phyloP scores from a whole-genome alignment of 2,329 filamentous ascomycete species.

The Rhynchosporium graminicola region DNA sequence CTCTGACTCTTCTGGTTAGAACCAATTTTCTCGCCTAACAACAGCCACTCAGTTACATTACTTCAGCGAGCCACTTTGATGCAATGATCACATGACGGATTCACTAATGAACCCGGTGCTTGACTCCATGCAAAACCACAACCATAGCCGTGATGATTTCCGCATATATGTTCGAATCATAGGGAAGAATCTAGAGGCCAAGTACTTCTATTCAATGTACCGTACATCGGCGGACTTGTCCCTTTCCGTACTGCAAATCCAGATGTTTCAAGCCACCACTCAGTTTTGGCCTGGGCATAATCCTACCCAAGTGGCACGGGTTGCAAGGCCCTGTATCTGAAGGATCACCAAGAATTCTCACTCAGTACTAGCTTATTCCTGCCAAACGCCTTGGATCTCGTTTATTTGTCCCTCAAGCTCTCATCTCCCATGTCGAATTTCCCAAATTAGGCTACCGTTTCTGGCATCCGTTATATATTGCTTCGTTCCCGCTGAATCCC shows the following conservation, averaged over 20 bases:
- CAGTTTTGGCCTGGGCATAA: background rate
- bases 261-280: too few species aligned
- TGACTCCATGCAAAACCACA: background rate
- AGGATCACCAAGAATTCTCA: background rate
- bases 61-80: constrained; percentile 8
- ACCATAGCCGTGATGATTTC: too few species aligned
- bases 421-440: background rate
- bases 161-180: too few species aligned
- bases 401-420: background rate
- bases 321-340: background rate
- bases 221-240: too few species aligned
- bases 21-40: constrained; percentile 1
- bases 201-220: too few species aligned
- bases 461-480: background rate
- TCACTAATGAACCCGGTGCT: too few species aligned
- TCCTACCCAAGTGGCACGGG: background rate
- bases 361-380: background rate
- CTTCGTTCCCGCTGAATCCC: background rate
- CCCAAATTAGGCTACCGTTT: constrained; percentile 4
- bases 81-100: constrained; percentile 6
- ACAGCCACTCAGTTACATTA: background rate
- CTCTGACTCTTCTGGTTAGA: constrained; percentile 2
- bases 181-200: too few species aligned
- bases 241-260: too few species aligned
- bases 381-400: too few species aligned